Percentiles rank a stretch among this genome's conserved stretches.
Evolutionary conservation across 768 basidiomycete genomes (phyloP).

Genomic region (Boletus tomentosulus): DNA sequence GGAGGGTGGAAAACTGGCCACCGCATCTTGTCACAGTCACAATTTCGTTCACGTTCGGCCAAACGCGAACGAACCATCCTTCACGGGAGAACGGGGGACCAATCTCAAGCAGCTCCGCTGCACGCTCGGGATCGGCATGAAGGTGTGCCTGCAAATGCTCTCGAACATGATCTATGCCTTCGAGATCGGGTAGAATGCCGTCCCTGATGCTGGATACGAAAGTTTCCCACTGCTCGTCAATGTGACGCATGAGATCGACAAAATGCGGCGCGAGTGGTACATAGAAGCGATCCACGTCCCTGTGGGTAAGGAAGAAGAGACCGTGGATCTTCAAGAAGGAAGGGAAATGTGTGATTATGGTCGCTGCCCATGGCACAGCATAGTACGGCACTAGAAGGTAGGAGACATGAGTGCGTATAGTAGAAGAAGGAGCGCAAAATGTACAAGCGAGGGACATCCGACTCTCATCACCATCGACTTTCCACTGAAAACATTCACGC

Average conservation of each 20-base stretch:
- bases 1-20: conserved; percentile 9
- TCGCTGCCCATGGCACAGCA: neutral
- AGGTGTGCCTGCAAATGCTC: conserved; percentile 10
- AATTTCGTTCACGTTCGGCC: conserved; percentile 12
- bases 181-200: conserved; percentile 20
- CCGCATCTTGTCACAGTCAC: conserved; percentile 11
- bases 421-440: neutral
- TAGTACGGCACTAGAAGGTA: neutral
- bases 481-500: neutral
- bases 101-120: conserved; percentile 20
- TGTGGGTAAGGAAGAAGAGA: too few relatives aligned
- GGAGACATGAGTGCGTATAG: neutral
- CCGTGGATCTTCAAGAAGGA: neutral
- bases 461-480: too few relatives aligned
- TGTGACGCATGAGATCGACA: neutral
- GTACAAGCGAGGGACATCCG: neutral
- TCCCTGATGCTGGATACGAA: conserved; percentile 8
- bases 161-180: conserved; percentile 15
- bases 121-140: conserved; percentile 11
- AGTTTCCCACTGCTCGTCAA: neutral
- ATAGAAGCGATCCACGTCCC: neutral
- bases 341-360: neutral
- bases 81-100: conserved; percentile 12
- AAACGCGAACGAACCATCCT: conserved; percentile 18
- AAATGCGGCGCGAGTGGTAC: neutral